Base-by-base conservation (phyloP, 2,329 filamentous ascomycete species). In the Orbilia javanica region DNA sequence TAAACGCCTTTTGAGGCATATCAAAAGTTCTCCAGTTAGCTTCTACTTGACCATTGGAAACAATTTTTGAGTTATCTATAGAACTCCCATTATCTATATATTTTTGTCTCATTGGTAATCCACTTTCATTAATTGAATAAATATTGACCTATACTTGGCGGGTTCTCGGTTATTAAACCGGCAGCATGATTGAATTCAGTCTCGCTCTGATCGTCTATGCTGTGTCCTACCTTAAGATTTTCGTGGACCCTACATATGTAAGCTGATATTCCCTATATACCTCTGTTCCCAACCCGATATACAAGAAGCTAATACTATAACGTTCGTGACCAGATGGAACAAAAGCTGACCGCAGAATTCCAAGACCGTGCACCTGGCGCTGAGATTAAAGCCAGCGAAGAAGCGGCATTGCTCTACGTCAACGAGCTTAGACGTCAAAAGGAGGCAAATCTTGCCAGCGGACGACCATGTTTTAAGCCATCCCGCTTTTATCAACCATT, bases 401-500 rank as follows among this genome's bases (percentile, higher is more conserved):
- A 60, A 27, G 55, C 34, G 7, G 55, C 55, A 1, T 20, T 60
- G 6, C 31, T 60, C 2, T 60, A 60, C 11, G 34, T 60, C 20
- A 27, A 39, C 34, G 34, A 60, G 8, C 55, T 60, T 10, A 18
- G 31, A 44, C 48, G 6, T 3, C n/a, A 53, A 34, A 36, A 67
- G 8, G 48, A 36, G 1, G 27, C 15, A 18, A 50, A 55, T 15
- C 31, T 53, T 29, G 20, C 34, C 10, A 39, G 34, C 25, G 46
- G 64, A 15, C 46, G 27, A 1, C 46, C 46, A 29, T 71, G 57
- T 31, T 29, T 50, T 2, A 64, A 46, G n/a, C 55, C 68, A 6
- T 64, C 68, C 5, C 55, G 68, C 4, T 64, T 64, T n/a, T 55
- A 64, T 44, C 68, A 71, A 34, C 68, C 57, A 25, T 25, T 63